Evolutionary conservation across 2,329 filamentous ascomycete genomes (phyloP), one percentile per base, ranked within the genome.

Genomic region (Pseudogymnoascus sp.): DNA sequence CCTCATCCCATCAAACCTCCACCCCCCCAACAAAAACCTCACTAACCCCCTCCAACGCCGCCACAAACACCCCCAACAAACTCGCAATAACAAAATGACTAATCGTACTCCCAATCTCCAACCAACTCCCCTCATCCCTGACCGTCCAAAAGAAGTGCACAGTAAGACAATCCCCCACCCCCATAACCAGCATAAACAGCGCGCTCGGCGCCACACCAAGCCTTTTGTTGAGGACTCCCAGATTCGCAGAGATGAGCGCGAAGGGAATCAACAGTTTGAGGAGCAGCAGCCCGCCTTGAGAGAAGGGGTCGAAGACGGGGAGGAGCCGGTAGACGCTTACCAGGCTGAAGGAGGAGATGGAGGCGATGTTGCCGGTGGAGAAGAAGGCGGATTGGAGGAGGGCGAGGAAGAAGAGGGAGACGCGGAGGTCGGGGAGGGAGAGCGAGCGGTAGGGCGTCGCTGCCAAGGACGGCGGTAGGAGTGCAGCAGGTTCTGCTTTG

Each of bases 111-210:
- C 94, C 94, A 72, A 99, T 99, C 73, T 99, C 94, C 64, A 99
- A 77, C 94, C 94, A 99, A 22, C 89, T 94, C 0, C 94, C 94
- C 73, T 99, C 94, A 69, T 99, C 94, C 70, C 89, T 90, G 52
- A 99, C 94, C 69, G 96, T 91, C 86, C 91, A 99, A 77, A 99
- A 99, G 79, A 99, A 99, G 70, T 94, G 91, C 60, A 99, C 80
- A 3, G 94, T 97, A 73, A 97, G 81, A 59, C 96, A 85, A 72
- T 99, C 94, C 64, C 89, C 92, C 60, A 95, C 84, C 0, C 89
- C 90, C 85, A 97, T 96, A 60, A 96, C 92, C 2, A 93, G 79
- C 88, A 97, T 97, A 77, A 97, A 97, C 3, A 99, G 78, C 5
- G 92, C 91, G 39, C 89, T 92, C 0, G 92, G 92, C 7, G 92